Evolutionary conservation across 805 yeast genomes (phyloP).

Genomic region (Priceomyces melissophilus): DNA sequence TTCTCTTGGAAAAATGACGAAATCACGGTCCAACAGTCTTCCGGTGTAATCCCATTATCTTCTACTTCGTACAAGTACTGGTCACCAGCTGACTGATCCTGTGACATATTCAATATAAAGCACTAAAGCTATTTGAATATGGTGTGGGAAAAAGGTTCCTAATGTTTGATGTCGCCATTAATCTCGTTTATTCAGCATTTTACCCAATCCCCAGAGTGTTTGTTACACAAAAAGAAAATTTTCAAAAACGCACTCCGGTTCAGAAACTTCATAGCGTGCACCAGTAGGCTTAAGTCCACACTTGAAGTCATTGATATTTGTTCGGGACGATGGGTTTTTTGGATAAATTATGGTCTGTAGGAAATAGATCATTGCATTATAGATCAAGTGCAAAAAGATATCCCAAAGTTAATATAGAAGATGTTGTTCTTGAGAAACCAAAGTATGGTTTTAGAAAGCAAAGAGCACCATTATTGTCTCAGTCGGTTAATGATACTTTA

Average conservation of each 20-base stretch:
- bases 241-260: conserved; percentile 1
- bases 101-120: conserved; percentile 8
- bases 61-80: conserved; percentile 73
- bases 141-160: neutral
- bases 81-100: conserved; percentile 37
- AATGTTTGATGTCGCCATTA: conserved; percentile 6
- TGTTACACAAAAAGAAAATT: conserved; percentile 12
- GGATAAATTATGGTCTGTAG: conserved; percentile 7
- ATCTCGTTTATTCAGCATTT: conserved; percentile 6
- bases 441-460: conserved; percentile 37
- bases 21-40: conserved; percentile 99
- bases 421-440: conserved; percentile 36
- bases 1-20: conserved; percentile 94
- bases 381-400: conserved; percentile 29
- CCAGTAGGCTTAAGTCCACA: neutral
- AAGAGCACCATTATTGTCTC: conserved; percentile 37
- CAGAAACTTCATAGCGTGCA: neutral
- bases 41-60: conserved; percentile 72
- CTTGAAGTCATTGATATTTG: too few species aligned
- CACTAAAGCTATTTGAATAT: conserved; percentile 1
- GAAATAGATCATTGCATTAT: conserved; percentile 25
- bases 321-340: conserved; percentile 6
- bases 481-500: conserved; percentile 36
- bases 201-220: conserved; percentile 2
- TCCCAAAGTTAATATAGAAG: conserved; percentile 38